phyloP scores from a whole-genome alignment of 1,139 yeast genomes.

The Hyphopichia pseudoburtonii region DNA sequence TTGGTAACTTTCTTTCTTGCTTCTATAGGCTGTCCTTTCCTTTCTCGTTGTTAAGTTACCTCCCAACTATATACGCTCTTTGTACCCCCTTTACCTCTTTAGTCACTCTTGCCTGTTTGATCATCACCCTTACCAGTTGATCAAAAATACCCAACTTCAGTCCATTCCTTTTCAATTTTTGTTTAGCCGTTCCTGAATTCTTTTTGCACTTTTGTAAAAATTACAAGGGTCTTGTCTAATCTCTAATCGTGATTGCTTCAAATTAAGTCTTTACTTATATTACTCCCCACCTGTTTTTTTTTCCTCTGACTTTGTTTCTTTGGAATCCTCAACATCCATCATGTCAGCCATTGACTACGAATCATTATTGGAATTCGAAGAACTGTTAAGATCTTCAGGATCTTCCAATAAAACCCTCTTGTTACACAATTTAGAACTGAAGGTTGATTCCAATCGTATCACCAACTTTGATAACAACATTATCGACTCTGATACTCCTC shows the following conservation, averaged over 20 bases:
- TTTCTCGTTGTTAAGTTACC: neutral
- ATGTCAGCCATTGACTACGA: slow-evolving; percentile 25
- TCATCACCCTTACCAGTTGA: too few species aligned
- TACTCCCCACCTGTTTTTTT: too few species aligned
- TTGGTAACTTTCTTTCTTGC: neutral
- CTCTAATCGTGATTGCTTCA: too few species aligned
- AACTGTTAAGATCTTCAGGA: slow-evolving; percentile 30
- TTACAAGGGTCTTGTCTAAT: too few species aligned
- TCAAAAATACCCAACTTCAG: too few species aligned
- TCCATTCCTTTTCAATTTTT: too few species aligned
- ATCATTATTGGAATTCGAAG: slow-evolving; percentile 44
- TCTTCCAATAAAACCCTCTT: slow-evolving; percentile 24
- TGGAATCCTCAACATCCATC: neutral
- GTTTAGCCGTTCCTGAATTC: too few species aligned
- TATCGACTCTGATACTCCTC: slow-evolving; percentile 8
- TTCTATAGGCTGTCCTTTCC: neutral
- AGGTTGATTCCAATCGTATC: slow-evolving; percentile 25
- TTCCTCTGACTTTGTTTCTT: too few species aligned
- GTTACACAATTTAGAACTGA: slow-evolving; percentile 30
- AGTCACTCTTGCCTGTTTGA: neutral
- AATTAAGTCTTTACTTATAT: too few species aligned
- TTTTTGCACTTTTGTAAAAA: too few species aligned
- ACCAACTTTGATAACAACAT: slow-evolving; percentile 14
- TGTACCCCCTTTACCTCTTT: neutral
- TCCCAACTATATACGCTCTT: neutral